Evolutionary conservation across 2,329 filamentous ascomycete genomes (phyloP).

Genomic region (Colletotrichum lindemuthianum): DNA sequence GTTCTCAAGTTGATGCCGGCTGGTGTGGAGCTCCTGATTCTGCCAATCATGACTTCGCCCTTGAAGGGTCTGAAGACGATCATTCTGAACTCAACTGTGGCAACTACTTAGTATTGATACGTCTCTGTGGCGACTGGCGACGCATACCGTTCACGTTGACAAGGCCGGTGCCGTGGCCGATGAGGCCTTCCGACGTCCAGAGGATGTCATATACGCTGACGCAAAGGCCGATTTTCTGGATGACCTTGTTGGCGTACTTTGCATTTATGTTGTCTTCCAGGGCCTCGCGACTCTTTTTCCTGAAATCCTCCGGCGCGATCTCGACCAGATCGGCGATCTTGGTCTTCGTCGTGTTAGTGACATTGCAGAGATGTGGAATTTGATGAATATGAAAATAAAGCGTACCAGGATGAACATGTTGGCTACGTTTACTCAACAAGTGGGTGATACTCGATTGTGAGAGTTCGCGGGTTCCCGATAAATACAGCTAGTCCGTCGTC

Average conservation of each 20-base stretch:
- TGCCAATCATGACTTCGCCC: conserved; percentile 87
- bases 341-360: conserved; percentile 65
- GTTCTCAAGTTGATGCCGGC: conserved; percentile 82
- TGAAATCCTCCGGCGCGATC: conserved; percentile 89
- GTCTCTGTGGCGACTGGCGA: background rate
- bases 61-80: conserved; percentile 97
- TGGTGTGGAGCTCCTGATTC: conserved; percentile 79
- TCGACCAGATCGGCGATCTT: conserved; percentile 95
- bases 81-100: conserved; percentile 86
- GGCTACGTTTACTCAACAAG: background rate
- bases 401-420: conserved; percentile 64
- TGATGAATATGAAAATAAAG: background rate
- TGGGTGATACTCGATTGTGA: too few relatives aligned
- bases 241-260: conserved; percentile 96
- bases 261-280: conserved; percentile 97
- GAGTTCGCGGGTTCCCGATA: too few relatives aligned
- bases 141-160: conserved; percentile 89
- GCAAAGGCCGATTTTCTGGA: conserved; percentile 93
- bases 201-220: conserved; percentile 93
- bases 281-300: conserved; percentile 81
- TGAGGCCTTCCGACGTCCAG: conserved; percentile 89
- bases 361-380: background rate
- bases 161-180: conserved; percentile 89
- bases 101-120: conserved; percentile 29
- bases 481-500: too few relatives aligned